Evolutionary conservation across 2,329 filamentous ascomycete species (phyloP), one percentile per base, ranked within the genome.

Genomic region (Cryphonectria parasitica): DNA sequence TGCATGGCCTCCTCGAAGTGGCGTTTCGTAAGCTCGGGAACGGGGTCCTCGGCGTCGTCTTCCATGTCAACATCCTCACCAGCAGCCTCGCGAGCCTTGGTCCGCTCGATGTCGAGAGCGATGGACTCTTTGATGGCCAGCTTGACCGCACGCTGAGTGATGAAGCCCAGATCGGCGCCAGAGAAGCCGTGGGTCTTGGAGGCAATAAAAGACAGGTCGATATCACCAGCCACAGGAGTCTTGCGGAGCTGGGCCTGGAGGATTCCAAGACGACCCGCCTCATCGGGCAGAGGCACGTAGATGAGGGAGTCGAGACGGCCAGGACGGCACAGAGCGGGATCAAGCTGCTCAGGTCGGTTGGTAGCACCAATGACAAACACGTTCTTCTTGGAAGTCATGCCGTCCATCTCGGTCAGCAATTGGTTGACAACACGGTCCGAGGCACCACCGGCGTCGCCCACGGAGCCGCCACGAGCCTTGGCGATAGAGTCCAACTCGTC

Each of bases 301-400:
- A 99, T 96, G 75, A 99, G 90, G 52, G 95, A 98, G 83, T 99
- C 96, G 64, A 99, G 92, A 94, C 96, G 96, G 77, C 96, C 96
- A 70, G 96, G 96, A 89, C 96, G 95, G 89, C 95, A 98, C 77
- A 99, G 89, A 77, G 96, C 96, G 80, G 96, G 96, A 83, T 99
- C 96, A 72, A 99, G 92, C 86, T 98, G 96, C 86, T 99, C 96
- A 60, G 96, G 96, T 86, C 96, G 90, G 87, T 99, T 99, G 83
- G 96, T 99, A 62, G 96, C 96, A 82, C 96, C 96, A 77, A 99
- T 99, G 75, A 99, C 96, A 84, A 99, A 99, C 75, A 99, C 96
- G 82, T 99, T 99, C 92, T 99, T 99, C 93, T 99, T 99, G 54
- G 95, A 98, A 62, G 95, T 98, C 95, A 98, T 98, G 78, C 95